Evolutionary conservation across 192 early-diverging fungal species (phyloP), one percentile per base, ranked within the genome.

Genomic region (Geranomyces variabilis): DNA sequence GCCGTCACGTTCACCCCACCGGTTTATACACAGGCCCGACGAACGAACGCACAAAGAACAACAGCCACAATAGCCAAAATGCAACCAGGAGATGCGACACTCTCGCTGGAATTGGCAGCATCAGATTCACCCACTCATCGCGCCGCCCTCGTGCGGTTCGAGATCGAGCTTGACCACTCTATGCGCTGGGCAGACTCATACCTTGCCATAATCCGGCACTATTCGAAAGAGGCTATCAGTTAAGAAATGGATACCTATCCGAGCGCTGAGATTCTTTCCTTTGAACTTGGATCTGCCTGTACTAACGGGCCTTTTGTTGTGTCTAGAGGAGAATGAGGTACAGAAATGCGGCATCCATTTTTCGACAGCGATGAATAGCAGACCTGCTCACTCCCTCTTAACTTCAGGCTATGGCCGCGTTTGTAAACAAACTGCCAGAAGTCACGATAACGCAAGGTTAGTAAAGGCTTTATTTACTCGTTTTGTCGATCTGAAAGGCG

Each of bases 101-200:
- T 70, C 21, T 70, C 68, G 17, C 46, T 72, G 28, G 70, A 72
- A 26, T 21, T 48, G 14, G 70, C 49, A 5, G 61, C 59, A 21
- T 28, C 61, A 14, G 70, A 72, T 1, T 72, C 70, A 21, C 70
- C 70, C 8, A 21, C 49, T n/a, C 48, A 36, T 24, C 70, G 70
- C 17, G 70, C 70, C 31, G 59, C 24, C 22, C 19, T 72, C 28
- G 14, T 36, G 15, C 70, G 45, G 10, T 72, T 64, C 34, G 55
- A 72, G 30, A 26, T 36, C 1, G 62, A 72, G 33, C 44, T 72
- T 60, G 70, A 72, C 15, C 4, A 43, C n/a, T 51, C 64, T 7
- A 28, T 46, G 28, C 31, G 59, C 14, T 63, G 61, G 70, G 28
- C 48, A 5, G 70, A 72, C 17, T 28, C 43, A 33, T 48, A 49